Evolutionary conservation across 192 early-diverging fungal species (phyloP).

Genomic region (Rhizoclosmatium globosum): DNA sequence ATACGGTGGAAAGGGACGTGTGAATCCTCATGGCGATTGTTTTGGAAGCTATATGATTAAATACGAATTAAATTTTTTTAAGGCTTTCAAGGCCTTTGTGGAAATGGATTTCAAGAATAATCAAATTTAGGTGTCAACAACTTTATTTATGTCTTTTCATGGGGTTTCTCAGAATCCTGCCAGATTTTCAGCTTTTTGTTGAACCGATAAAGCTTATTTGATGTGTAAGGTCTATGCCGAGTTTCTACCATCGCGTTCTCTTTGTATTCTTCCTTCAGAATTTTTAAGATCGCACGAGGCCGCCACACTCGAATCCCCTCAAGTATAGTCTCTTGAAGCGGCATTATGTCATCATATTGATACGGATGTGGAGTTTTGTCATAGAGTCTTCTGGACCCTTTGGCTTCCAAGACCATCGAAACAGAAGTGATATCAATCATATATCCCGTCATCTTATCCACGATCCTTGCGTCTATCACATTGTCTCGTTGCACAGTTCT

Average conservation of each 20-base stretch:
- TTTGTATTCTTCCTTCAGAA: slow-evolving; percentile 38
- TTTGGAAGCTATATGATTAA: no score
- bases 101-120: no score
- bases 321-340: slow-evolving; percentile 18
- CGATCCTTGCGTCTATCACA: slow-evolving; percentile 17
- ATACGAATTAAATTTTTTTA: no score
- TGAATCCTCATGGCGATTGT: no score
- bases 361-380: slow-evolving; percentile 22
- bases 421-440: slow-evolving; percentile 27
- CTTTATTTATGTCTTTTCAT: no score
- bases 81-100: no score
- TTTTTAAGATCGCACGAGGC: neutral
- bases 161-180: neutral
- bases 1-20: no score
- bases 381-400: neutral
- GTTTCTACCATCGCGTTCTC: neutral
- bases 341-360: slow-evolving; percentile 17
- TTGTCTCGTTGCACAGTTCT: slow-evolving; percentile 7
- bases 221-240: neutral
- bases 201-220: neutral
- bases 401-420: neutral
- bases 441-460: slow-evolving; percentile 26
- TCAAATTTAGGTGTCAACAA: no score
- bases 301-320: slow-evolving; percentile 16
- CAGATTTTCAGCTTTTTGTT: neutral